Evolutionary conservation across 139 green algal genomes (phyloP).

Genomic region (Zygnema cylindricum): DNA sequence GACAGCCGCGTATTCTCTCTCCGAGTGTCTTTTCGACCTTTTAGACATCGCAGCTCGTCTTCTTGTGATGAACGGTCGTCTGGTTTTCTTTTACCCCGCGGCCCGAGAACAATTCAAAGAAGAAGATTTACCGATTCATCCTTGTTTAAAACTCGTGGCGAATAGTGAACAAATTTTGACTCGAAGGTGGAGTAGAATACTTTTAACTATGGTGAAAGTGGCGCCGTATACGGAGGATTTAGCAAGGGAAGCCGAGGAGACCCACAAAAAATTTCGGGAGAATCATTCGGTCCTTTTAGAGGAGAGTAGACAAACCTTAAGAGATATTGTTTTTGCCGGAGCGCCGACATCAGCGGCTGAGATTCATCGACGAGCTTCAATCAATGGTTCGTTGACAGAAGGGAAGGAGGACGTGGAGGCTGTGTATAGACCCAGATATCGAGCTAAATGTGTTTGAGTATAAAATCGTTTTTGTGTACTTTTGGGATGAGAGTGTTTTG

Average conservation of each 20-base stretch:
- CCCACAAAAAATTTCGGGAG: slow-evolving; percentile 33
- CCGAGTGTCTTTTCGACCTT: slow-evolving; percentile 91
- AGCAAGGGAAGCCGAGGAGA: not conserved
- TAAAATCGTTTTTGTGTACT: too few relatives aligned
- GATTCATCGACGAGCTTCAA: slow-evolving; percentile 12
- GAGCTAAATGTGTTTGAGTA: slow-evolving; percentile 45
- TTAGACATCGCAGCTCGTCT: slow-evolving; percentile 79
- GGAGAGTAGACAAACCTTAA: slow-evolving; percentile 9
- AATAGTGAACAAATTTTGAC: slow-evolving; percentile 87
- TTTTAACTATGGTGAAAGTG: slow-evolving; percentile 87
- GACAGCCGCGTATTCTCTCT: slow-evolving; percentile 83
- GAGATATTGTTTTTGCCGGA: slow-evolving; percentile 21
- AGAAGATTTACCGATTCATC: slow-evolving; percentile 78
- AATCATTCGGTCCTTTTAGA: slow-evolving; percentile 24
- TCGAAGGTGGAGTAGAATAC: slow-evolving; percentile 79
- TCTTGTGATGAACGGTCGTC: slow-evolving; percentile 68
- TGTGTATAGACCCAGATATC: slow-evolving; percentile 26
- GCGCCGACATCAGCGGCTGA: not conserved
- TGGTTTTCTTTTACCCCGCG: slow-evolving; percentile 60
- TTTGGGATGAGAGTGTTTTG: too few relatives aligned
- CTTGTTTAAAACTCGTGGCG: slow-evolving; percentile 67
- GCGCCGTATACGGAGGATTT: slow-evolving; percentile 17
- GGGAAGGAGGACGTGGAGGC: slow-evolving; percentile 21
- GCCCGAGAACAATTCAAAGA: slow-evolving; percentile 68
- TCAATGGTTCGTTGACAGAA: slow-evolving; percentile 6